Evolutionary conservation across 495 filamentous ascomycete species (phyloP), one percentile per base, ranked within the genome.

Genomic region (Staphylotrichum longicolle): DNA sequence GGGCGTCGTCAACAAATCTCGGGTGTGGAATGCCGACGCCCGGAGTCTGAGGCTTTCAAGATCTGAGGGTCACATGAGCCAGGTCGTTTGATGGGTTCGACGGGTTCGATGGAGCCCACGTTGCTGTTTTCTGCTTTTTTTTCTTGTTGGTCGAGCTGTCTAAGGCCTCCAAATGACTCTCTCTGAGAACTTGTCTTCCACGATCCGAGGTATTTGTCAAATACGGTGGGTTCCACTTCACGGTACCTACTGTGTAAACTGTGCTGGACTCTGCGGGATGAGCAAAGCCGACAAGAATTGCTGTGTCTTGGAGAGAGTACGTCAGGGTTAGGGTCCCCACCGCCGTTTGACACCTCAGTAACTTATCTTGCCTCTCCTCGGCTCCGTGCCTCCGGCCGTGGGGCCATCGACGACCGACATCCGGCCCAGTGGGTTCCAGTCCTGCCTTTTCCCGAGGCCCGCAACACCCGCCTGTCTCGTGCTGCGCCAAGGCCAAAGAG

Each of bases 1-100:
- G n/a, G 37, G 10, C 30, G 14, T 10, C 30, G 67, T 62, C 64
- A 66, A 69, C 63, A 66, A 66, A 66, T 57, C 46, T 63, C 59
- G 59, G 53, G 37, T 30, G 10, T 20, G 7, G 33, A 40, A 33
- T 60, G 39, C 62, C 65, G 58, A 54, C 30, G 46, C 12, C 58
- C 54, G 58, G 35, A 14, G 15, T 32, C 14, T 32, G 49, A 39
- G 41, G 4, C 8, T 20, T 35, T 54, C 40, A 10, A 37, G 50
- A 61, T 52, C 56, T 14, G 20, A 27, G 20, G 20, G 20, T 27
- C 20, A 27, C 20, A 27, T 27, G 20, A 27, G 20, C 20, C 20
- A 27, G 20, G 20, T 27, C 20, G 20, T 27, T 27, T 1, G 20
- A 27, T 27, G 20, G 20, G 20, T 27, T 27, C 20, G 14, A 12